Evolutionary conservation across 805 yeast species (phyloP).

Genomic region (Alloascoidea africana): DNA sequence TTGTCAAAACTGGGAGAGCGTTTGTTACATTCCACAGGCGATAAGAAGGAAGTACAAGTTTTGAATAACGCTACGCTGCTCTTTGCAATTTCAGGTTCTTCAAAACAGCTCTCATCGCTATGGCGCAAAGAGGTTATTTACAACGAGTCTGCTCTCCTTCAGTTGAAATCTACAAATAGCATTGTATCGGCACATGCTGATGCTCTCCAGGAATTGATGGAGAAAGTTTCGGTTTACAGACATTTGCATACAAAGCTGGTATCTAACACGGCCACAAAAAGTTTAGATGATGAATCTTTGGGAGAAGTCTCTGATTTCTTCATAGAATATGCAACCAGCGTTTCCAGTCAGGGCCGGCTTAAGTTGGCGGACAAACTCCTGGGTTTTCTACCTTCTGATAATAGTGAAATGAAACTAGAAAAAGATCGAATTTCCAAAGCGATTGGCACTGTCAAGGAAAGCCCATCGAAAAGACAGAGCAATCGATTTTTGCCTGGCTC

Average conservation of each 20-base stretch:
- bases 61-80: constrained; percentile 64
- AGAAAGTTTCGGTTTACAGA: constrained; percentile 67
- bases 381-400: constrained; percentile 54
- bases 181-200: constrained; percentile 75
- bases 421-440: constrained; percentile 71
- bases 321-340: constrained; percentile 67
- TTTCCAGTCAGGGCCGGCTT: constrained; percentile 71
- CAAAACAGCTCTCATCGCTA: constrained; percentile 62
- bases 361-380: constrained; percentile 66
- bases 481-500: no score
- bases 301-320: constrained; percentile 39
- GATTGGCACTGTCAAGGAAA: no score
- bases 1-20: constrained; percentile 69
- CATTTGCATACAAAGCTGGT: constrained; percentile 22
- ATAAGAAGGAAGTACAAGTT: no score
- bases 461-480: no score
- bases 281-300: no score
- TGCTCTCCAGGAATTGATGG: constrained; percentile 69
- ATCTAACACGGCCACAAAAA: no score
- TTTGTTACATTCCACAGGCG: constrained; percentile 41
- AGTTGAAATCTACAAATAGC: constrained; percentile 20
- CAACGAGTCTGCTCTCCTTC: constrained; percentile 26
- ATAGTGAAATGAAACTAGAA: constrained; percentile 55
- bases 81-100: constrained; percentile 64
- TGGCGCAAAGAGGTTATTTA: constrained; percentile 69